Conservation (phyloP, 257 asterid species). For the Penstemon davidsonii region DNA sequence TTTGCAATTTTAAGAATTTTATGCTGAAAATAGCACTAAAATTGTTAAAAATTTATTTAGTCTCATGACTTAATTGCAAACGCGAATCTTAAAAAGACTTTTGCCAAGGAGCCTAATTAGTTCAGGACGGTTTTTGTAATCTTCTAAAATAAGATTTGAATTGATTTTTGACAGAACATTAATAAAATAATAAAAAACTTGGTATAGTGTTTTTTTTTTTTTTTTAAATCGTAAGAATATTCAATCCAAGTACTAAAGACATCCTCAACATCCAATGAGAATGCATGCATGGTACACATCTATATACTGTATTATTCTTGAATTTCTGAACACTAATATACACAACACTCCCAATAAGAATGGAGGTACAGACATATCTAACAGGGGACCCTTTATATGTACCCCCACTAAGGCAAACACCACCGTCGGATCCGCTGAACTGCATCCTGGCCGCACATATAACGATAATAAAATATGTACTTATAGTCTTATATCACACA, state of each 20-base stretch:
- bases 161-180: too few species aligned
- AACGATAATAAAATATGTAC: not conserved
- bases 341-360: constrained; percentile 17
- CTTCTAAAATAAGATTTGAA: too few species aligned
- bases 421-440: constrained; percentile 41
- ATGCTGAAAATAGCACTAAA: too few species aligned
- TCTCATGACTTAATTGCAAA: too few species aligned
- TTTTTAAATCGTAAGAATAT: not conserved
- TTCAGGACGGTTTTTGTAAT: too few species aligned
- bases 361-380: constrained; percentile 41
- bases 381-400: constrained; percentile 27
- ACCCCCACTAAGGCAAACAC: constrained; percentile 23
- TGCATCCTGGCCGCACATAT: constrained; percentile 35
- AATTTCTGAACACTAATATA: not conserved
- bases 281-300: not conserved
- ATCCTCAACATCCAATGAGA: not conserved
- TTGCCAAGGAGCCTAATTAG: too few species aligned
- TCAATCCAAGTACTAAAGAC: not conserved
- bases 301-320: not conserved
- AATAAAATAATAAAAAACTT: too few species aligned
- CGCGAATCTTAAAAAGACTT: too few species aligned
- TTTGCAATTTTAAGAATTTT: too few species aligned
- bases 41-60: too few species aligned
- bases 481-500: too few species aligned
- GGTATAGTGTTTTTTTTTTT: too few species aligned